Conservation (phyloP, 202 grass and related monocot genomes). For the Panicum hallii region DNA sequence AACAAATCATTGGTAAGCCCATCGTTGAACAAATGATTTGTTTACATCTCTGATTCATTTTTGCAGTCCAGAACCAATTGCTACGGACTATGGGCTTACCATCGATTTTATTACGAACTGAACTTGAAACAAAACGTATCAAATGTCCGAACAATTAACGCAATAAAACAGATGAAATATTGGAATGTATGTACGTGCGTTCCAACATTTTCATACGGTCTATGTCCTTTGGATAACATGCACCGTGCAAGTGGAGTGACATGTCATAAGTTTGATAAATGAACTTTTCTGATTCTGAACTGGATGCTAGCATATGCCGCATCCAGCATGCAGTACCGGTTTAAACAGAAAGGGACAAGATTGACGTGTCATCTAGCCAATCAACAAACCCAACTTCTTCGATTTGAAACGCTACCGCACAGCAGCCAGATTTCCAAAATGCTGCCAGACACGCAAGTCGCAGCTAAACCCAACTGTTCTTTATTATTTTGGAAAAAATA, state of each 20-base stretch:
- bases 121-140: background rate
- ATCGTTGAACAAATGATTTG: conserved; percentile 17
- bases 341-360: conserved; percentile 10
- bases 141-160: background rate
- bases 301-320: background rate
- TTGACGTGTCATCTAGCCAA: background rate
- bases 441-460: background rate
- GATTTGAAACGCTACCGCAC: conserved; percentile 13
- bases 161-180: background rate
- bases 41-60: too few species aligned
- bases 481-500: background rate
- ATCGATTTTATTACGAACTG: background rate
- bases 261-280: background rate
- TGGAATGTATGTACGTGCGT: background rate
- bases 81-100: background rate
- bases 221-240: background rate
- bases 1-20: too few species aligned
- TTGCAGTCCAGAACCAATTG: background rate
- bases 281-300: background rate
- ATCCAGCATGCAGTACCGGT: background rate
- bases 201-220: background rate
- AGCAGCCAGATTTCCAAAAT: conserved; percentile 13
- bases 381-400: conserved; percentile 16
- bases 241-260: background rate
- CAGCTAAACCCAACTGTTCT: background rate